phyloP scores from a whole-genome alignment of 768 basidiomycete species.

The Tylopilus rubrobrunneus region DNA sequence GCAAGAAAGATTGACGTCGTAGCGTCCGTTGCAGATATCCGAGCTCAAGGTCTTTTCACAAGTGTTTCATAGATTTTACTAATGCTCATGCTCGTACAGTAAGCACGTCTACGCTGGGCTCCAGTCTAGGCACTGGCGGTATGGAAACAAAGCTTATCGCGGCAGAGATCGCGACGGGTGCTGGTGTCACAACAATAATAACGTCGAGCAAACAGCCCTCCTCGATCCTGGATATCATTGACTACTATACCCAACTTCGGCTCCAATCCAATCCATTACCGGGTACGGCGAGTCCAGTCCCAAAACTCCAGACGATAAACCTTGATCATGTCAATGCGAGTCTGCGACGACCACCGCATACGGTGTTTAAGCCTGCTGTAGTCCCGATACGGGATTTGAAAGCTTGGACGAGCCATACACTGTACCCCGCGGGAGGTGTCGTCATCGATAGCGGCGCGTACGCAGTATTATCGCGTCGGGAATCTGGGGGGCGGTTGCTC shows the following conservation, averaged over 20 bases:
- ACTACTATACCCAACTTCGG: slow-evolving; percentile 56
- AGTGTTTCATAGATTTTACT: not conserved
- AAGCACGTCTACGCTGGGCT: slow-evolving; percentile 88
- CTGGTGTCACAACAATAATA: slow-evolving; percentile 90
- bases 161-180: slow-evolving; percentile 93
- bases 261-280: slow-evolving; percentile 36
- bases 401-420: slow-evolving; percentile 95
- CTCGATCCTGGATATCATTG: slow-evolving; percentile 76
- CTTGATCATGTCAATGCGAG: slow-evolving; percentile 23
- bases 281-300: slow-evolving; percentile 24
- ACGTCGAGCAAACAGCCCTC: slow-evolving; percentile 77
- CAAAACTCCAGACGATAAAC: slow-evolving; percentile 21
- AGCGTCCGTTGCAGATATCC: slow-evolving; percentile 75
- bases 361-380: slow-evolving; percentile 74
- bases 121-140: slow-evolving; percentile 92
- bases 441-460: slow-evolving; percentile 90
- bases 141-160: slow-evolving; percentile 99
- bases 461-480: slow-evolving; percentile 74
- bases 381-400: slow-evolving; percentile 83
- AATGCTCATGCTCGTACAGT: slow-evolving; percentile 43
- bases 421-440: slow-evolving; percentile 83
- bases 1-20: slow-evolving; percentile 83
- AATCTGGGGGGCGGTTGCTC: slow-evolving; percentile 89
- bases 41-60: slow-evolving; percentile 60
- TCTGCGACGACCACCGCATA: slow-evolving; percentile 69